A percentile compares a stretch with the other conserved stretches of the same genome.
These are phyloP conservation scores for Vicia sativa DNA, from an alignment of 306 rosid genomes.

Conservation along the genomic window DNA sequence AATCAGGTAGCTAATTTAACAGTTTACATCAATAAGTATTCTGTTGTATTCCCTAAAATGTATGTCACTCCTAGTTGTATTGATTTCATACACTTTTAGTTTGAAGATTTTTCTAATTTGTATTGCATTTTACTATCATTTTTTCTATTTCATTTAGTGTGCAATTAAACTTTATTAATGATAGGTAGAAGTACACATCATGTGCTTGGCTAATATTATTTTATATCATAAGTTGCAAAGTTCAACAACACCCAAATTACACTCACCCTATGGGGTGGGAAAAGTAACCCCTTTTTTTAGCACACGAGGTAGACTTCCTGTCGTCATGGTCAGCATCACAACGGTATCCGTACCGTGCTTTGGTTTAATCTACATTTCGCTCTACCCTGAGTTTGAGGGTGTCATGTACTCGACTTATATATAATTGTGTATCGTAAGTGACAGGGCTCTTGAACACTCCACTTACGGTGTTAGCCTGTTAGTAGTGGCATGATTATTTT, in stretches of 20 bases:
- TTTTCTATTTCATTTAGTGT: not conserved
- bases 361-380: too few relatives aligned
- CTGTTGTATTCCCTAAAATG: conserved; percentile 13
- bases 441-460: not conserved
- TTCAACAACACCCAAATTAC: too few relatives aligned
- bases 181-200: not conserved
- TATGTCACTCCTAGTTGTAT: not conserved
- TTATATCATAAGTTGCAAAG: not conserved
- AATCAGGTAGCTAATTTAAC: conserved; percentile 68
- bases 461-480: not conserved
- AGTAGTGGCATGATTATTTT: not conserved
- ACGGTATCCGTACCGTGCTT: not conserved
- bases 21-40: not conserved
- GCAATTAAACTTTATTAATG: not conserved
- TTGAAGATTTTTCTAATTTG: not conserved
- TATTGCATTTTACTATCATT: too few relatives aligned
- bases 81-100: not conserved
- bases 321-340: not conserved
- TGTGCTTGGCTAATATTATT: not conserved
- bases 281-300: too few relatives aligned
- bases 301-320: not conserved
- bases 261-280: too few relatives aligned
- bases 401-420: too few relatives aligned
- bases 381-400: not conserved
- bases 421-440: too few relatives aligned